Percentiles rank a stretch among this genome's conserved stretches.
Conservation (phyloP, 306 rosid genomes). For the Prunus davidiana region DNA sequence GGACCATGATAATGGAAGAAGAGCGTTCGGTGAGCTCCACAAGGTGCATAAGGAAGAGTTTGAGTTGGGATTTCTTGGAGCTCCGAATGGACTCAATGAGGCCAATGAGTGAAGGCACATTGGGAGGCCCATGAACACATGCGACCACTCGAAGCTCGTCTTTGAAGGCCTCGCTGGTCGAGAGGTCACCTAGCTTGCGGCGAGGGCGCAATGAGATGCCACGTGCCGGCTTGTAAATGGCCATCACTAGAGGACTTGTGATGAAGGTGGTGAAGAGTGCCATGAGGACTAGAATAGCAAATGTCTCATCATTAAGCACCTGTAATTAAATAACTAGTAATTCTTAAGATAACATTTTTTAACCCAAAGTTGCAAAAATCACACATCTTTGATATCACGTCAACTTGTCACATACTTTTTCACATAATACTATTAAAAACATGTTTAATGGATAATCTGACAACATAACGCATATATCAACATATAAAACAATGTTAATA, state of each 20-base stretch:
- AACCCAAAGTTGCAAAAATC: background rate
- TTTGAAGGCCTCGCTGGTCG: background rate
- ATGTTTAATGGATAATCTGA: fast-evolving
- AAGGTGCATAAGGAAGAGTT: conserved; percentile 70
- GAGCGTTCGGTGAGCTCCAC: conserved; percentile 80
- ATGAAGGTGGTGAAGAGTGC: conserved; percentile 88
- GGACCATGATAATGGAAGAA: conserved; percentile 70
- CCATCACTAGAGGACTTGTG: conserved; percentile 77
- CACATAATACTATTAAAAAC: too few species aligned
- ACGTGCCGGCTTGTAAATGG: conserved; percentile 65
- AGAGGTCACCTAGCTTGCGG: conserved; percentile 50
- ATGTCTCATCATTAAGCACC: conserved; percentile 81
- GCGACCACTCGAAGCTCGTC: conserved; percentile 63
- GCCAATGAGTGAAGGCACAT: conserved; percentile 47
- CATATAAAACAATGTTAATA: too few species aligned
- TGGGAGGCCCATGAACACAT: conserved; percentile 64
- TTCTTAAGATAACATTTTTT: background rate
- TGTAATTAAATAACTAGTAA: background rate
- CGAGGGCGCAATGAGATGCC: conserved; percentile 18
- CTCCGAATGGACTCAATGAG: conserved; percentile 60
- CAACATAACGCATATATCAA: too few species aligned
- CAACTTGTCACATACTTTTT: too few species aligned
- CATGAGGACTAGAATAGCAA: conserved; percentile 85
- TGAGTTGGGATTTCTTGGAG: conserved; percentile 38
- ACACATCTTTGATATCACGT: too few species aligned